A percentile compares a stretch with the other conserved stretches of the same genome.
Conservation (phyloP, 108 stramenopile species). For the Nitzschia sp. region DNA sequence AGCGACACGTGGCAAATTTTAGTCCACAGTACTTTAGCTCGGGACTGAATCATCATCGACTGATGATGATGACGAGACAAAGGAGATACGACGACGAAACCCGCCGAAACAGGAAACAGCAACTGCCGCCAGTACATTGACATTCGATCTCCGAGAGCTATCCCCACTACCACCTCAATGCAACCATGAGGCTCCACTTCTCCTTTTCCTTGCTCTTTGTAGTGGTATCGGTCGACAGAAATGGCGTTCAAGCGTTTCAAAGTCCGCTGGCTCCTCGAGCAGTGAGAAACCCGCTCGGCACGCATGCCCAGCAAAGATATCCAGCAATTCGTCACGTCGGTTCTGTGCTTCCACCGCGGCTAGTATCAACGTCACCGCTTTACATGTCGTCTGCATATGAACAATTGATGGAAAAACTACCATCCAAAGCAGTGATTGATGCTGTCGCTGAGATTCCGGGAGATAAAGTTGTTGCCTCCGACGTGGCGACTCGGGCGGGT, state of each 20-base stretch:
- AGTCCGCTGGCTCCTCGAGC: background rate
- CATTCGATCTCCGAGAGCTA: too few relatives aligned
- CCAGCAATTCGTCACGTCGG: background rate
- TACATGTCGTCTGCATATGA: conserved; percentile 29
- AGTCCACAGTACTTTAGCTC: too few relatives aligned
- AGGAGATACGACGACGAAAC: too few relatives aligned
- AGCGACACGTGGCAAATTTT: too few relatives aligned
- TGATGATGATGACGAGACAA: too few relatives aligned
- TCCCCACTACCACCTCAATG: too few relatives aligned
- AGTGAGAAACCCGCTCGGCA: background rate
- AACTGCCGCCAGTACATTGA: too few relatives aligned
- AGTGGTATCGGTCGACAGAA: background rate
- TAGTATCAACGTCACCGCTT: background rate
- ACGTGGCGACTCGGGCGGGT: conserved; percentile 71
- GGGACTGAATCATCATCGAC: too few relatives aligned
- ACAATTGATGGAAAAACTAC: conserved; percentile 61
- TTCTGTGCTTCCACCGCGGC: background rate
- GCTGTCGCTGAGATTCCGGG: conserved; percentile 49
- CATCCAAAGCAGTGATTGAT: conserved; percentile 55
- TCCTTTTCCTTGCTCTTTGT: background rate
- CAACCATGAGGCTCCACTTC: too few relatives aligned
- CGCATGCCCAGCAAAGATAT: background rate
- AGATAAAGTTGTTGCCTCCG: conserved; percentile 53
- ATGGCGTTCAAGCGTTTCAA: background rate
- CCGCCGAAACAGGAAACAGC: too few relatives aligned